These are phyloP conservation scores for Eucalyptus regnans DNA, from an alignment of 345 rosid genomes.

Conservation along the genomic window DNA sequence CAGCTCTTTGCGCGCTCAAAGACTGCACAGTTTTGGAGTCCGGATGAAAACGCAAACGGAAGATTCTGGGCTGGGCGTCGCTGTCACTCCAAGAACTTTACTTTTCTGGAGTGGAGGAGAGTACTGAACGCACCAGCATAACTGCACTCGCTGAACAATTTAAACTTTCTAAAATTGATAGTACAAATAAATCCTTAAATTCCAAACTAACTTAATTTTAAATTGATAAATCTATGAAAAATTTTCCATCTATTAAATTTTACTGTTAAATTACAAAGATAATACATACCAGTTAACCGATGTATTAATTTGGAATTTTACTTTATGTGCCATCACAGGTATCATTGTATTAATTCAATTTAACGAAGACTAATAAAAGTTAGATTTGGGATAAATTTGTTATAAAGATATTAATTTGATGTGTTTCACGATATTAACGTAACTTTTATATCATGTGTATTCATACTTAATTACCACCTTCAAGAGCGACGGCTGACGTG, in stretches of 20 bases:
- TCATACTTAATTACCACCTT: background rate
- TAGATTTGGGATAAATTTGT: too few relatives aligned
- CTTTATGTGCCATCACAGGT: too few relatives aligned
- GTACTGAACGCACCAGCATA: background rate
- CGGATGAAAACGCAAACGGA: background rate
- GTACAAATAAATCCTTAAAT: too few relatives aligned
- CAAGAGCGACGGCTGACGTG: background rate
- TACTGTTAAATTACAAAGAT: too few relatives aligned
- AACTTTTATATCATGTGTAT: background rate
- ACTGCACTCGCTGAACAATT: background rate
- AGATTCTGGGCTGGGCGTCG: background rate
- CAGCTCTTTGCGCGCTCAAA: background rate
- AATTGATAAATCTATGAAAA: too few relatives aligned
- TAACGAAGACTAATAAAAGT: too few relatives aligned
- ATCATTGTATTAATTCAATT: too few relatives aligned
- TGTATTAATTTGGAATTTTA: too few relatives aligned
- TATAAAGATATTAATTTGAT: fast-evolving
- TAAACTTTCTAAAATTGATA: background rate
- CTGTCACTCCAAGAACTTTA: constrained; percentile 1
- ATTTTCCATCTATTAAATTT: too few relatives aligned
- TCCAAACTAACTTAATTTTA: too few relatives aligned
- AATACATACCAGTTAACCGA: too few relatives aligned
- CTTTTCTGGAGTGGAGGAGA: constrained; percentile 4
- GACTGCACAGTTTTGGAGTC: background rate
- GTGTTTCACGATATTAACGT: too few relatives aligned